Conservation (phyloP, 371 early-diverging fungal species). For the Mortierella sp. region DNA sequence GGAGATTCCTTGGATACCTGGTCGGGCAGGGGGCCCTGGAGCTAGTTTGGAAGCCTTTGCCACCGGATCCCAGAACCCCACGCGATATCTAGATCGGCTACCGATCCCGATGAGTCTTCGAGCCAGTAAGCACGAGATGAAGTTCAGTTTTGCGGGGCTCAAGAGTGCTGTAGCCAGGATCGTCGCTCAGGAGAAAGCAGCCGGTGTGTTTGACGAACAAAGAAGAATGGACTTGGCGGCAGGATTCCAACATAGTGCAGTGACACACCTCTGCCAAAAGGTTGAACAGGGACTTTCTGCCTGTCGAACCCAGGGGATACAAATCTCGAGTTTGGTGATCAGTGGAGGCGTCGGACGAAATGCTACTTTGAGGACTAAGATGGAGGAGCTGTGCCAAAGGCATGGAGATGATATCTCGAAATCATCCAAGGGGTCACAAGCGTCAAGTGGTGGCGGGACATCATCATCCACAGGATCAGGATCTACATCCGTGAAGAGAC, state of each 20-base stretch:
- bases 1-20: constrained; percentile 71
- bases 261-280: constrained; percentile 77
- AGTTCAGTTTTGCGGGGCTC: constrained; percentile 85
- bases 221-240: constrained; percentile 74
- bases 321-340: constrained; percentile 73
- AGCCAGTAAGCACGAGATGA: constrained; percentile 60
- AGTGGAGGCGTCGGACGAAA: constrained; percentile 91
- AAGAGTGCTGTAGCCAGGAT: constrained; percentile 71
- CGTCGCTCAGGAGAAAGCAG: constrained; percentile 53
- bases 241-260: constrained; percentile 76
- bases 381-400: constrained; percentile 34
- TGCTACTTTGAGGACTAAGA: constrained; percentile 50
- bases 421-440: constrained; percentile 18
- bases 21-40: constrained; percentile 79
- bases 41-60: constrained; percentile 81
- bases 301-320: constrained; percentile 55
- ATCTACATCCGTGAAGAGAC: constrained; percentile 1
- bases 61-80: constrained; percentile 55
- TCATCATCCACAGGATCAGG: too few species aligned
- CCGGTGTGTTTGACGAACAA: constrained; percentile 23
- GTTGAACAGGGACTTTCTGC: constrained; percentile 66
- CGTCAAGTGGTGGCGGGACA: constrained; percentile 26
- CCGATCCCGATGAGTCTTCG: constrained; percentile 77
- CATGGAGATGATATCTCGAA: constrained; percentile 8
- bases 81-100: constrained; percentile 58